These are phyloP conservation scores for Starmerella tilneyi DNA, from an alignment of 805 yeast genomes.

Conservation along the genomic window DNA sequence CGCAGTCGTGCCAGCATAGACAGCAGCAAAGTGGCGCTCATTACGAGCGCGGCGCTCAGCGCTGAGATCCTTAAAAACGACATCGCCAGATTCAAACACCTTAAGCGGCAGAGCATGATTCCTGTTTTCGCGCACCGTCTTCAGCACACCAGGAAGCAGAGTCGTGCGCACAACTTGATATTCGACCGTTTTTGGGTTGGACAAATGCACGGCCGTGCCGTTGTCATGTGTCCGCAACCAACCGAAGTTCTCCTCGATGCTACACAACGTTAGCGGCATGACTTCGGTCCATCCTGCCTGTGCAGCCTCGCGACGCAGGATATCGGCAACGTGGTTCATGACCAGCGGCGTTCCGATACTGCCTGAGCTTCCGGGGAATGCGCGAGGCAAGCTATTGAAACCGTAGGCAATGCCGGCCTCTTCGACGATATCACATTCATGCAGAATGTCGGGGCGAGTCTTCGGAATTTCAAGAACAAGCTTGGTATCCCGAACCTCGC, in stretches of 20 bases:
- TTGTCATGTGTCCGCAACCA: conserved; percentile 69
- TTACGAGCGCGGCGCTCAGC: conserved; percentile 84
- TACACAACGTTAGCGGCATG: conserved; percentile 86
- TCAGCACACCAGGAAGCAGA: conserved; percentile 84
- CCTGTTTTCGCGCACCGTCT: conserved; percentile 92
- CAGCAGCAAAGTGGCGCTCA: conserved; percentile 90
- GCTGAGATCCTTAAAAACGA: conserved; percentile 68
- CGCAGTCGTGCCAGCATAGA: conserved; percentile 86
- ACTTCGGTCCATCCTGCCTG: conserved; percentile 96
- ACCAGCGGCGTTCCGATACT: conserved; percentile 80
- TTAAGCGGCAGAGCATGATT: conserved; percentile 88
- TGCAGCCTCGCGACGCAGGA: conserved; percentile 78
- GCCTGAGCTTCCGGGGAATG: conserved; percentile 68
- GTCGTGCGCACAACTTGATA: conserved; percentile 97
- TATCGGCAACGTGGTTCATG: conserved; percentile 81
- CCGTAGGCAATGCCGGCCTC: conserved; percentile 97
- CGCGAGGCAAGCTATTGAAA: conserved; percentile 72
- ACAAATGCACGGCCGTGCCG: conserved; percentile 66
- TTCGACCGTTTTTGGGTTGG: conserved; percentile 92
- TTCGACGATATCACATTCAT: conserved; percentile 97
- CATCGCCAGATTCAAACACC: conserved; percentile 92
- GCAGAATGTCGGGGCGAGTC: conserved; percentile 91
- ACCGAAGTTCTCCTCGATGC: conserved; percentile 93
- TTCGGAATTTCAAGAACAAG: conserved; percentile 64
- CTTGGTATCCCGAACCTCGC: conserved; percentile 42